These are phyloP conservation scores for Diplodia seriata DNA, from an alignment of 2,329 filamentous ascomycete species.

Conservation along the genomic window DNA sequence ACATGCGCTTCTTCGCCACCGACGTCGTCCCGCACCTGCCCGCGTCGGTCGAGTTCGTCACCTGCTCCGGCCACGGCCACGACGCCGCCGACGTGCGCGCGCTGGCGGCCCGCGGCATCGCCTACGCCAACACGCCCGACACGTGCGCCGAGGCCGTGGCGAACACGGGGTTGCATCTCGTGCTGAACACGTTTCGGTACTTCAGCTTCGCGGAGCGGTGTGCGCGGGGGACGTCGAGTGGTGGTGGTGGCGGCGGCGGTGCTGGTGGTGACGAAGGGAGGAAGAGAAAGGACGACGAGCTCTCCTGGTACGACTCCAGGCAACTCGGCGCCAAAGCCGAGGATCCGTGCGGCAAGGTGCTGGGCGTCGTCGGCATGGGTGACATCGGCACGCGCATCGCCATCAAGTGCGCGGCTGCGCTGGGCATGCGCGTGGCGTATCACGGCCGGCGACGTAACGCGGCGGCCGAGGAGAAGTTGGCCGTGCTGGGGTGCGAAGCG, in stretches of 20 bases:
- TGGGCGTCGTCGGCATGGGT: conserved; percentile 67
- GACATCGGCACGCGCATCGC: conserved; percentile 62
- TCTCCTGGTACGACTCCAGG: conserved; percentile 66
- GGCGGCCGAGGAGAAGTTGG: conserved; percentile 43
- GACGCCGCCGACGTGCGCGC: conserved; percentile 10
- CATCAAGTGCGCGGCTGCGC: conserved; percentile 58
- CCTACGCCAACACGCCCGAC: conserved; percentile 76
- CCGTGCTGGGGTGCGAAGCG: conserved; percentile 52
- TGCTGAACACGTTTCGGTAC: conserved; percentile 72
- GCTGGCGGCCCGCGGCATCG: conserved; percentile 53
- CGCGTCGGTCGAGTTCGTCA: not conserved
- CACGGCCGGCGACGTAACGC: conserved; percentile 61
- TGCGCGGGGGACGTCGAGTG: conserved; percentile 50
- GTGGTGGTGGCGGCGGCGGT: too few relatives aligned
- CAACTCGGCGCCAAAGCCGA: conserved; percentile 65
- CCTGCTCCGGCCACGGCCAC: conserved; percentile 16
- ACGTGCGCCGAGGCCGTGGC: conserved; percentile 76
- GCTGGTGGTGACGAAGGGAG: not conserved
- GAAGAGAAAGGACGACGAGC: not conserved
- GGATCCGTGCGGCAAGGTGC: conserved; percentile 66
- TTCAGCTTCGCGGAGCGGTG: conserved; percentile 69
- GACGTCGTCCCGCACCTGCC: not conserved
- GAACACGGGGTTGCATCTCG: conserved; percentile 72
- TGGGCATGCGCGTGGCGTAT: conserved; percentile 65
- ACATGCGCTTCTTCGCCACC: not conserved